Base-by-base conservation (phyloP, 192 early-diverging fungal genomes). In the Coemansia sp. region DNA sequence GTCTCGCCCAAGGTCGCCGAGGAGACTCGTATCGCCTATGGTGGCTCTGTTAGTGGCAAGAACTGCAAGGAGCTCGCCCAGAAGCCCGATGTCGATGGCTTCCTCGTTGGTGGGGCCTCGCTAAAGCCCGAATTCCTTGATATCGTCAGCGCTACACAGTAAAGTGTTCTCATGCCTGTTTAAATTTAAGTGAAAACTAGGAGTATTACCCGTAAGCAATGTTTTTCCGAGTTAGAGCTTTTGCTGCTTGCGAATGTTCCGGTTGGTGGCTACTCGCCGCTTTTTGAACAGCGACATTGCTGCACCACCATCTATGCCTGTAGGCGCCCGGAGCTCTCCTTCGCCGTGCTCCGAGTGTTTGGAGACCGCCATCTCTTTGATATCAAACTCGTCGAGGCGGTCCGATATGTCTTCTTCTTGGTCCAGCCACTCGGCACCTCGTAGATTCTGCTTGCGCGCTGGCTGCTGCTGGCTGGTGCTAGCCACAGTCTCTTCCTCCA, bases 21-120 rank as follows among this genome's bases (percentile, higher is more conserved):
- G 35, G 75, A 80, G 58, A 98, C 94, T 64, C 90, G 97, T 59
- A 98, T 99, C 68, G 84, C 94, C 62, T 99, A 99, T 73, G 97
- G 97, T 71, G 95, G 96, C 48, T 96, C 95, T 20, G 97, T 99
- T 72, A 91, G 90, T 73, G 94, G 83, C 64, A 88, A 85, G 62
- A 97, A 95, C 88, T 88, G 90, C 75, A 81, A 86, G 46, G 94
- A 92, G 18, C 73, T 93, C 14, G 87, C 88, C 59, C 83, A 85
- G 84, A 83, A 96, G 88, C 74, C 87, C 31, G 95, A 99, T 76
- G 90, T 99, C 64, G 96, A 99, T 74, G 97, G 97, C 62, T 99
- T 99, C 94, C 86, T 99, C 51, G 97, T 99, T 58, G 97, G 97
- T 77, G 97, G 97, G 73, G 97, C 97, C 60, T 94, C 90, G 33